Base-by-base conservation (phyloP, 495 filamentous ascomycete genomes). In the Polyplosphaeria fusca region DNA sequence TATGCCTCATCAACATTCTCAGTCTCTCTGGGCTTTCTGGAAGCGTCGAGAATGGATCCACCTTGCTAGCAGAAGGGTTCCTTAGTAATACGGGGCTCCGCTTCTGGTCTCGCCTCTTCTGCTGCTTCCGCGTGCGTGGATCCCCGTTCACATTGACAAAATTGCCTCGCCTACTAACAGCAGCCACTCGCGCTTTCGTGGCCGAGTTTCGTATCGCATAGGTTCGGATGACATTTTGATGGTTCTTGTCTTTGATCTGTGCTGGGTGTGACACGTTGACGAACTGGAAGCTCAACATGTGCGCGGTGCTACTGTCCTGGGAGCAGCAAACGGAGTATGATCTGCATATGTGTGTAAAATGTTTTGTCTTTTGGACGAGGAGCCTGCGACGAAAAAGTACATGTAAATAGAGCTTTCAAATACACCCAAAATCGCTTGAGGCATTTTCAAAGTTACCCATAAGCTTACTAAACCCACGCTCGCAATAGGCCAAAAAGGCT, bases 11-110 rank as follows among this genome's bases (percentile, higher is more conserved):
- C 16, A 50, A 24, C 13, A 50, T 25, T 16, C 46, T 18, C 26
- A 58, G 22, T 16, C 35, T 26, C 20, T 58, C 46, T 18, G 32
- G 11, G 16, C 19, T 37, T 26, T 25, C 54, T 7, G 45, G 37
- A 2, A 58, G 38, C n/a, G 24, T 20, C 14, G 32, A 28, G 18
- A 58, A 58, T 19, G 54, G 54, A 44, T 58, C 54, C 41, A 46
- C 2, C 5, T 19, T 12, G 11, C 24, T 35, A 30, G 16, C 41
- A 5, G 39, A 44, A 7, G 38, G 25, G 5, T 39, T 16, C 19
- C 16, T 44, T 26, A 27, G 2, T 22, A 52, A 3, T n/a, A 5
- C 19, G 13, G 22, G 19, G 13, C 16, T 7, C 22, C 39, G 16
- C 9, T 27, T 42, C 23, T 26, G 43, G 9, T 5, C 18, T 4